A percentile compares a stretch with the other conserved stretches of the same genome.
phyloP scores from a whole-genome alignment of 2,329 filamentous ascomycete species.

The Aspergillus persii region DNA sequence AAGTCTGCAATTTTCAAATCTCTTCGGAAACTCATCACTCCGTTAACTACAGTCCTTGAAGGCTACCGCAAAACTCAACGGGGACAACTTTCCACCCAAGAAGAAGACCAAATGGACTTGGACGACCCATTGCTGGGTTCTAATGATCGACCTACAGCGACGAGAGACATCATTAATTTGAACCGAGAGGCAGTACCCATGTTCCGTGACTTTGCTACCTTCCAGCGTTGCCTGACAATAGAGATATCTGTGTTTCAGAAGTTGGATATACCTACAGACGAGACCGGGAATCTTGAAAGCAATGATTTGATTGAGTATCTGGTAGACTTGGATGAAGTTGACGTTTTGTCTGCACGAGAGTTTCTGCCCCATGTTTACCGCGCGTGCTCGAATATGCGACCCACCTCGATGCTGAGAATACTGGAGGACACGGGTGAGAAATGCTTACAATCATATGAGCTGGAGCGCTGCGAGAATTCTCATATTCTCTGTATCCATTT shows the following conservation, averaged over 20 bases:
- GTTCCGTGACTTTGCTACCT: slow-evolving; percentile 32
- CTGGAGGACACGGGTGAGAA: slow-evolving; percentile 49
- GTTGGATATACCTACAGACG: slow-evolving; percentile 7
- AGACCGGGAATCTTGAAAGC: background rate
- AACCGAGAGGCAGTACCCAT: slow-evolving; percentile 33
- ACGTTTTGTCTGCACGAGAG: slow-evolving; percentile 37
- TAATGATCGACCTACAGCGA: slow-evolving; percentile 20
- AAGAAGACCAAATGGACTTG: slow-evolving; percentile 43
- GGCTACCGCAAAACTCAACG: slow-evolving; percentile 23
- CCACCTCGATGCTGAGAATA: slow-evolving; percentile 42
- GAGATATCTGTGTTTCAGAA: slow-evolving; percentile 32
- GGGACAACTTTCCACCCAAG: slow-evolving; percentile 5
- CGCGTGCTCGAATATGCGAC: slow-evolving; percentile 27
- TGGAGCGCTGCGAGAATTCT: slow-evolving; percentile 72
- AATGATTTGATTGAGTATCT: slow-evolving; percentile 35
- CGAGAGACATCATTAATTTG: slow-evolving; percentile 24
- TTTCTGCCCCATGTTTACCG: slow-evolving; percentile 31
- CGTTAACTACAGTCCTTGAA: slow-evolving; percentile 33
- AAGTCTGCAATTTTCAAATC: slow-evolving; percentile 21
- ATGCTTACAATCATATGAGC: slow-evolving; percentile 55
- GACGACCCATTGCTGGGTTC: slow-evolving; percentile 37
- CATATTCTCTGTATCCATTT: slow-evolving; percentile 66
- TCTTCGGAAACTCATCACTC: slow-evolving; percentile 26
- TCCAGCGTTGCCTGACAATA: slow-evolving; percentile 37
- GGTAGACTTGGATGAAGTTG: slow-evolving; percentile 33